Conservation (phyloP, 257 asterid genomes). For the Capsicum rhomboideum region DNA sequence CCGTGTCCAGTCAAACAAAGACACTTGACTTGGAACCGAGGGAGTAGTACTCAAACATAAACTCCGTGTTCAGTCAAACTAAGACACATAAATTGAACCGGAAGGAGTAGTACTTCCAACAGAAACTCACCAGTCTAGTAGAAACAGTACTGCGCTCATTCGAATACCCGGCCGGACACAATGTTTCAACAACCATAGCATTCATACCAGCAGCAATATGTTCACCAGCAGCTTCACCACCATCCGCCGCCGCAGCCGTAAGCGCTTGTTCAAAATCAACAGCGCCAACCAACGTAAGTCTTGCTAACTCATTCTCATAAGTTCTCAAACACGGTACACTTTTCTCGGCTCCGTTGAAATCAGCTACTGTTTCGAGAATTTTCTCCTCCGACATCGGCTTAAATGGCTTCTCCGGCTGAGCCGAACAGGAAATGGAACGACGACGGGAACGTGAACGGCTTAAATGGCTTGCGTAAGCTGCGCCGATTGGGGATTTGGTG, state of each 20-base stretch:
- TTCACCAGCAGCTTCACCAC: constrained; percentile 73
- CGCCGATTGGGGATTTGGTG: background rate
- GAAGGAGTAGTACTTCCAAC: no score
- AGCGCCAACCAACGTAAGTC: constrained; percentile 66
- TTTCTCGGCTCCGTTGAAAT: constrained; percentile 26
- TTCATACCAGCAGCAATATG: constrained; percentile 44
- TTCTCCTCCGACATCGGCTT: constrained; percentile 41
- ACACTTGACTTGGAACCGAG: no score
- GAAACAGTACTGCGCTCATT: constrained; percentile 59
- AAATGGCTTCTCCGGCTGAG: constrained; percentile 19
- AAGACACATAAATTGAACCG: no score
- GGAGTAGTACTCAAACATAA: no score
- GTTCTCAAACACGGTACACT: constrained; percentile 46
- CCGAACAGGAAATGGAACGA: constrained; percentile 19
- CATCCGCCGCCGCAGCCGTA: constrained; percentile 91
- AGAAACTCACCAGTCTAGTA: constrained; percentile 22
- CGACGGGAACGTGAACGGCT: background rate
- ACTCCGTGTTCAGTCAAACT: no score
- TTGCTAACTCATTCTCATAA: constrained; percentile 64
- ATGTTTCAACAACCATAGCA: constrained; percentile 80
- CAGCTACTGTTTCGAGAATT: constrained; percentile 45
- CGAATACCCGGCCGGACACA: constrained; percentile 55
- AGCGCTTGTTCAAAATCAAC: constrained; percentile 77
- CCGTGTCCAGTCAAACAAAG: no score
- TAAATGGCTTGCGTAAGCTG: background rate